Percentiles rank a stretch among this genome's conserved stretches.
Conservation (phyloP, 345 rosid genomes). For the Geranium rotundifolium region DNA sequence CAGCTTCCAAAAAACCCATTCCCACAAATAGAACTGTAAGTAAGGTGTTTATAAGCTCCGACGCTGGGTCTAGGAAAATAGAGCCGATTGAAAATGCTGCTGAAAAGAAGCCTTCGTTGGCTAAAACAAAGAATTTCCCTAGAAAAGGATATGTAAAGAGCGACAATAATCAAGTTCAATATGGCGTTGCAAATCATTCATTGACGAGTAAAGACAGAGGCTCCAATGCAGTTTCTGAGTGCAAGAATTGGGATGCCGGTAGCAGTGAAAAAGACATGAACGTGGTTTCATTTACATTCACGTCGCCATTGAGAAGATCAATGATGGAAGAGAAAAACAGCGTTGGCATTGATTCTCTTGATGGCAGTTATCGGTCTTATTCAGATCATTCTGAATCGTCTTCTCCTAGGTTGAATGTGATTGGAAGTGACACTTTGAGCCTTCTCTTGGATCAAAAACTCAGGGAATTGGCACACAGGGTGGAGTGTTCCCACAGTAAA, state of each 20-base stretch:
- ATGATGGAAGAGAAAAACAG: slow-evolving; percentile 16
- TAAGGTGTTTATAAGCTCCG: slow-evolving; percentile 26
- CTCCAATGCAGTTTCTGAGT: slow-evolving; percentile 26
- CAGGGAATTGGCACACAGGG: slow-evolving; percentile 46
- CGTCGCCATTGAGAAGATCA: slow-evolving; percentile 55
- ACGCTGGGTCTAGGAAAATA: slow-evolving; percentile 26
- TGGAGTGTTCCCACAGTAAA: slow-evolving; percentile 45
- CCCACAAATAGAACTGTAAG: slow-evolving; percentile 26
- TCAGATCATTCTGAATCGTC: slow-evolving; percentile 17
- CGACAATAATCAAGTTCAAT: slow-evolving; percentile 14
- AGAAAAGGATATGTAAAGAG: slow-evolving; percentile 26
- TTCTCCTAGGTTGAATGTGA: slow-evolving; percentile 31
- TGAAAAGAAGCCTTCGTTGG: slow-evolving; percentile 27
- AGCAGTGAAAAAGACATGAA: slow-evolving; percentile 41
- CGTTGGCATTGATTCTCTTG: slow-evolving; percentile 11
- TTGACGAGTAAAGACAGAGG: slow-evolving; percentile 25
- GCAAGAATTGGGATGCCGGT: slow-evolving; percentile 14
- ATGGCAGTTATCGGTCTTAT: slow-evolving; percentile 13
- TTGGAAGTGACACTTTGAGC: slow-evolving; percentile 47
- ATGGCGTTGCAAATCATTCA: slow-evolving; percentile 21
- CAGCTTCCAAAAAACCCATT: slow-evolving; percentile 21
- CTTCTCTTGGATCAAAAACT: slow-evolving; percentile 67
- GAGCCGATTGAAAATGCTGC: slow-evolving; percentile 12
- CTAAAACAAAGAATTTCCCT: slow-evolving; percentile 28
- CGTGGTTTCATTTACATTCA: slow-evolving; percentile 80